phyloP scores from a whole-genome alignment of 1,284 basidiomycete species.

The Boletus semigastroideus region DNA sequence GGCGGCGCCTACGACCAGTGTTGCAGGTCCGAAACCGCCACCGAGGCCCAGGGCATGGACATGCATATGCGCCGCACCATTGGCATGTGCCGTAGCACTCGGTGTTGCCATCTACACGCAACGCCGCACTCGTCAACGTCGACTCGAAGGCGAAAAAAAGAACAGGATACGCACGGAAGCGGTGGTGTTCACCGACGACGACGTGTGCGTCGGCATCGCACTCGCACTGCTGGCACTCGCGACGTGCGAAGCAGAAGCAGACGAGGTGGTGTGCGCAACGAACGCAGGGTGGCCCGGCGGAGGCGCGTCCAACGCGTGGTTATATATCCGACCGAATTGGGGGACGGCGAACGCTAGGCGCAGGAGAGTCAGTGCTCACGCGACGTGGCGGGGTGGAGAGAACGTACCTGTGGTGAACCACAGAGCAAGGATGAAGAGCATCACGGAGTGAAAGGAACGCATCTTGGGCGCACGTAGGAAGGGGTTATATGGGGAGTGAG shows the following conservation, averaged over 20 bases:
- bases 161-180: neutral
- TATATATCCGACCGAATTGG: conserved; percentile 17
- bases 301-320: conserved; percentile 11
- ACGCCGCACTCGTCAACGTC: too few relatives aligned
- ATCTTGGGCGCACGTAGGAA: conserved; percentile 13
- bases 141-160: neutral
- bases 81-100: conserved; percentile 6
- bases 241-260: too few relatives aligned
- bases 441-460: conserved; percentile 20
- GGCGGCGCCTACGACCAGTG: conserved; percentile 8
- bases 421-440: conserved; percentile 4
- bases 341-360: conserved; percentile 18
- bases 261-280: neutral
- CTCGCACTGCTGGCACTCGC: too few relatives aligned
- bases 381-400: neutral
- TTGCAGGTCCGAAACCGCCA: neutral
- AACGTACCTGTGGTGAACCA: conserved; percentile 13
- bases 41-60: too few relatives aligned
- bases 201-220: neutral
- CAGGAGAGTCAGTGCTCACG: too few relatives aligned
- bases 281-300: neutral
- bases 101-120: too few relatives aligned
- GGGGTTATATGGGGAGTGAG: too few relatives aligned
- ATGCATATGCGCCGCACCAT: conserved; percentile 8
- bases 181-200: neutral